phyloP scores from a whole-genome alignment of 441 rosid genomes.

The Theobroma grandiflorum region DNA sequence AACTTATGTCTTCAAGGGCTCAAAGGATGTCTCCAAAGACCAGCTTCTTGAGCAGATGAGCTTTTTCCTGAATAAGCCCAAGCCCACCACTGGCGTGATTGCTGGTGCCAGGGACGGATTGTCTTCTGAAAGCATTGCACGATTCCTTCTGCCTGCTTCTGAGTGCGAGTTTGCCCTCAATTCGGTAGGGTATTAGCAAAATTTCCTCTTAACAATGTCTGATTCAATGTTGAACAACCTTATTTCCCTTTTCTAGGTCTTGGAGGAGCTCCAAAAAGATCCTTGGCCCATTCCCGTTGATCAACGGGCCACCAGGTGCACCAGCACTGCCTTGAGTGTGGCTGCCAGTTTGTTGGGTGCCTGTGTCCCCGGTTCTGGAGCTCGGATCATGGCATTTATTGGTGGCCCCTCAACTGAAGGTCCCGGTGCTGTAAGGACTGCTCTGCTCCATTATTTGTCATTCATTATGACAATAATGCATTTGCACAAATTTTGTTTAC shows the following conservation, averaged over 20 bases:
- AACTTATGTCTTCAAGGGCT: slow-evolving; percentile 79
- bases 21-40: slow-evolving; percentile 77
- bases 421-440: slow-evolving; percentile 73
- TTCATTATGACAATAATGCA: slow-evolving; percentile 13
- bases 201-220: not conserved
- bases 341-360: slow-evolving; percentile 89
- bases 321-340: slow-evolving; percentile 80
- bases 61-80: slow-evolving; percentile 82
- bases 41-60: slow-evolving; percentile 82
- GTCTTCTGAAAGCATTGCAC: slow-evolving; percentile 78
- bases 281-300: slow-evolving; percentile 76
- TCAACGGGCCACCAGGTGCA: slow-evolving; percentile 83
- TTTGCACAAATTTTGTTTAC: not conserved
- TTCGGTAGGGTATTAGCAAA: slow-evolving; percentile 48
- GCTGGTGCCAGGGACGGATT: slow-evolving; percentile 91
- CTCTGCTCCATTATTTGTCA: slow-evolving; percentile 2
- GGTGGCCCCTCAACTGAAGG: slow-evolving; percentile 94
- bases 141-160: slow-evolving; percentile 86
- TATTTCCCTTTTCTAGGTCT: slow-evolving; percentile 42
- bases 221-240: not conserved
- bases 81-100: slow-evolving; percentile 75
- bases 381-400: slow-evolving; percentile 86
- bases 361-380: slow-evolving; percentile 94
- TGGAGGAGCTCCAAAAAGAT: slow-evolving; percentile 87
- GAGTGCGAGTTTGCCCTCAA: slow-evolving; percentile 88